phyloP scores from a whole-genome alignment of 345 rosid genomes.

The Chamaenerion angustifolium region DNA sequence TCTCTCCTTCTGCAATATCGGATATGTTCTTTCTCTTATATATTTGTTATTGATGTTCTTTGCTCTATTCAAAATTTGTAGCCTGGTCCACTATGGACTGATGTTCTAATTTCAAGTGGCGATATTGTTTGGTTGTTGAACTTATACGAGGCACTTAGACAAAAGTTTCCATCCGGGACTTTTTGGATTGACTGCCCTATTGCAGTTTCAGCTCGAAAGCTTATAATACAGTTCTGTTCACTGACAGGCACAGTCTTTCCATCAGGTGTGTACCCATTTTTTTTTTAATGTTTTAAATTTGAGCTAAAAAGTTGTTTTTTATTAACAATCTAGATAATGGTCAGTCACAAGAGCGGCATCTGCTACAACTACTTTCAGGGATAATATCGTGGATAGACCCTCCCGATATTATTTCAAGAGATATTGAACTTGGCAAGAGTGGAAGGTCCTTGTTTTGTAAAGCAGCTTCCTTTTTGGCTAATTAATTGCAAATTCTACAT shows the following conservation, averaged over 20 bases:
- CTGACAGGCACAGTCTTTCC: conserved; percentile 70
- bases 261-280: conserved; percentile 29
- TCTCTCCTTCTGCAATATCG: too few relatives aligned
- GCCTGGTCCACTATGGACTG: conserved; percentile 94
- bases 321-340: conserved; percentile 49
- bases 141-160: conserved; percentile 66
- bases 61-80: conserved; percentile 11
- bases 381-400: conserved; percentile 85
- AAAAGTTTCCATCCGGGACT: conserved; percentile 52
- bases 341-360: conserved; percentile 67
- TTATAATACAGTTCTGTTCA: conserved; percentile 82
- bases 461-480: conserved; percentile 3
- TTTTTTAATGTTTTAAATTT: conserved; percentile 1
- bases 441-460: conserved; percentile 48
- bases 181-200: conserved; percentile 90
- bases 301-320: conserved; percentile 11
- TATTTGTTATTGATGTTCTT: conserved; percentile 3
- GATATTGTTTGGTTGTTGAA: conserved; percentile 74
- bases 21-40: too few relatives aligned
- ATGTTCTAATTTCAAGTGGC: conserved; percentile 74
- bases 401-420: conserved; percentile 62
- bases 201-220: conserved; percentile 91
- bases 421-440: conserved; percentile 77
- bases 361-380: conserved; percentile 74
- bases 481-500: conserved; percentile 10